phyloP scores from a whole-genome alignment of 225 moss, liverwort and hornwort species.

The Pseudisothecium myosuroides region DNA sequence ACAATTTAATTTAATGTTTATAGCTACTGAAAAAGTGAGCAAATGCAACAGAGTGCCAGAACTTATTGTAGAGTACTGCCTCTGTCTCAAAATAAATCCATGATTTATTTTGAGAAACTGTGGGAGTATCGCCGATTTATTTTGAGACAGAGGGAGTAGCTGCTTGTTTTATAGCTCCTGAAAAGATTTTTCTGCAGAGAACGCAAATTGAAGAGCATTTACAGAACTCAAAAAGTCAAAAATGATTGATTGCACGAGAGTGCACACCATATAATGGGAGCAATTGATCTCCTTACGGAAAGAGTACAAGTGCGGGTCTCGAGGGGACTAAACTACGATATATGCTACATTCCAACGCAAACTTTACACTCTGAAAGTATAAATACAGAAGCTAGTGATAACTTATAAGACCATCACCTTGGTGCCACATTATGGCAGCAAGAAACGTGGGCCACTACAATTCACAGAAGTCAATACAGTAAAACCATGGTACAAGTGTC shows the following conservation, averaged over 20 bases:
- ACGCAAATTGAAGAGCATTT: not conserved
- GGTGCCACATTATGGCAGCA: not conserved
- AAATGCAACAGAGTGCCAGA: too few species aligned
- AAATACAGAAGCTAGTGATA: not conserved
- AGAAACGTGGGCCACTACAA: not conserved
- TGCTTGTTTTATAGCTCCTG: not conserved
- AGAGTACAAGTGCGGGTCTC: not conserved
- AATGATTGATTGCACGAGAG: not conserved
- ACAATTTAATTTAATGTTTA: too few species aligned
- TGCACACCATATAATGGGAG: not conserved
- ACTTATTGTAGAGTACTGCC: not conserved
- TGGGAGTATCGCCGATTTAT: too few species aligned
- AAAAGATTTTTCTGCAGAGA: not conserved
- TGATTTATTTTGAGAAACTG: too few species aligned
- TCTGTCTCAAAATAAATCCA: too few species aligned
- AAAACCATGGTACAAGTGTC: not conserved
- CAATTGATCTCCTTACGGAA: not conserved
- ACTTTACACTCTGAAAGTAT: conserved; percentile 12
- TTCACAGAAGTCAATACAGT: not conserved
- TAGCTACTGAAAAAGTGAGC: not conserved
- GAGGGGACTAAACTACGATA: not conserved
- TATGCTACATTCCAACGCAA: conserved; percentile 3
- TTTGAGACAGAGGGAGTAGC: too few species aligned
- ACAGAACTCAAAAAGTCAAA: not conserved
- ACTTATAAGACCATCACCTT: not conserved